Conservation (phyloP, 2,329 filamentous ascomycete species). For the Fusarium liriodendri region DNA sequence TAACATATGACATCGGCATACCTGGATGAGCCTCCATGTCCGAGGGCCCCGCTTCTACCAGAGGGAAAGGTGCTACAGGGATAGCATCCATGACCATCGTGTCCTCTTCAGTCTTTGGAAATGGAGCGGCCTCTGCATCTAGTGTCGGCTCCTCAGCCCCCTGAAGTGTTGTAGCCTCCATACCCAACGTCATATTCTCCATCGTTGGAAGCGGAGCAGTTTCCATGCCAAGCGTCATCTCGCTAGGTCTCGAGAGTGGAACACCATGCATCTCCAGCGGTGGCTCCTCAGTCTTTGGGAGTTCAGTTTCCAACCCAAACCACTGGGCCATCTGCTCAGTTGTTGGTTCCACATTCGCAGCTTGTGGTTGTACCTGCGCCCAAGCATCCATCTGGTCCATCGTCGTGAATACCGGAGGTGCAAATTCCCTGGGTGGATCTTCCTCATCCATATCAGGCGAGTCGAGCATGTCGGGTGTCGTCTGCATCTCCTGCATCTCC, state of each 20-base stretch:
- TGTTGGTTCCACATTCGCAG: not conserved
- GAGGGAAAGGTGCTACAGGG: not conserved
- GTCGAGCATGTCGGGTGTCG: not conserved
- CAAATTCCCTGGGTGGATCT: not conserved
- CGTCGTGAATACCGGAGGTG: not conserved
- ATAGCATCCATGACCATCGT: not conserved
- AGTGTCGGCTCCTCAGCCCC: too few relatives aligned
- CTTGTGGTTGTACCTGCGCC: not conserved
- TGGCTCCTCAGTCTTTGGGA: not conserved
- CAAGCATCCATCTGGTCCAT: not conserved
- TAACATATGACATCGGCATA: not conserved
- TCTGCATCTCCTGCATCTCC: not conserved
- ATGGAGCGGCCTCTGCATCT: not conserved
- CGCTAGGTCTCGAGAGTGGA: too few relatives aligned
- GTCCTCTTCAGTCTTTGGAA: not conserved
- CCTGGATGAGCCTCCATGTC: not conserved
- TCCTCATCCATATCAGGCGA: not conserved
- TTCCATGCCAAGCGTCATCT: not conserved
- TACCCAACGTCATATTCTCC: not conserved
- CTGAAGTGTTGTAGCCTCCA: not conserved
- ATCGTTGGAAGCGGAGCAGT: not conserved
- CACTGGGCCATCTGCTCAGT: not conserved
- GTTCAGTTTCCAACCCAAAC: not conserved
- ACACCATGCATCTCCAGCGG: not conserved
- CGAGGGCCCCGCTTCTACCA: not conserved